phyloP scores from a whole-genome alignment of 2,329 filamentous ascomycete genomes.

The Fusarium drepaniforme region DNA sequence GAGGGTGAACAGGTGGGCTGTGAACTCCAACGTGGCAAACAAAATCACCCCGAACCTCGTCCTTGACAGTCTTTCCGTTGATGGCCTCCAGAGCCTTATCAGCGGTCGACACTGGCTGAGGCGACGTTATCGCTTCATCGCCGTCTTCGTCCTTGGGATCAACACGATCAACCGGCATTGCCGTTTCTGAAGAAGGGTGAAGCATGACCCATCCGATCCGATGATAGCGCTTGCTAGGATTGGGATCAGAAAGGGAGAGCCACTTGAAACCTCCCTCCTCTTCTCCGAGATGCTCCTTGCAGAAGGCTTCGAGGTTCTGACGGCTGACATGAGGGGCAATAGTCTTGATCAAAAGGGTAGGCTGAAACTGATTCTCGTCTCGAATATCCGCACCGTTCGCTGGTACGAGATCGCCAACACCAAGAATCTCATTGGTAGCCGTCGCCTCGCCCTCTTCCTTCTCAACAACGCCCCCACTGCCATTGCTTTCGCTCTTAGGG shows the following conservation, averaged over 20 bases:
- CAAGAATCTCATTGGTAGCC: constrained; percentile 90
- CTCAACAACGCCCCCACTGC: constrained; percentile 85
- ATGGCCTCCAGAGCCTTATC: constrained; percentile 93
- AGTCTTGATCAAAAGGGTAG: constrained; percentile 96
- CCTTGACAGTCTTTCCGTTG: constrained; percentile 97
- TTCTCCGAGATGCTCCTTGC: constrained; percentile 93
- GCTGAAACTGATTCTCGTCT: constrained; percentile 89
- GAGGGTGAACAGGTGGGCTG: constrained; percentile 84
- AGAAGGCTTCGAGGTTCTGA: constrained; percentile 92
- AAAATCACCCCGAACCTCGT: constrained; percentile 93
- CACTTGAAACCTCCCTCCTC: constrained; percentile 94
- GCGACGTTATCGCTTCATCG: constrained; percentile 67
- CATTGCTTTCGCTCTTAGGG: constrained; percentile 92
- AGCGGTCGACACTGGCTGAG: constrained; percentile 70
- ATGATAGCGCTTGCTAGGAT: constrained; percentile 96
- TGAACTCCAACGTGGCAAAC: constrained; percentile 98
- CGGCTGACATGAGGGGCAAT: constrained; percentile 96
- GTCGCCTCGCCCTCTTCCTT: constrained; percentile 97
- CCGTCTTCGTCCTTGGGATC: constrained; percentile 79
- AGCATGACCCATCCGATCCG: constrained; percentile 99
- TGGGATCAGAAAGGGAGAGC: constrained; percentile 95
- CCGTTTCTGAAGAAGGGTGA: constrained; percentile 79
- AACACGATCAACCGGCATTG: constrained; percentile 75
- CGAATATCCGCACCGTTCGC: constrained; percentile 86
- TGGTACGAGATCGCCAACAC: constrained; percentile 91